phyloP scores from a whole-genome alignment of 1,284 basidiomycete species.

The Xerocomus minutiporus region DNA sequence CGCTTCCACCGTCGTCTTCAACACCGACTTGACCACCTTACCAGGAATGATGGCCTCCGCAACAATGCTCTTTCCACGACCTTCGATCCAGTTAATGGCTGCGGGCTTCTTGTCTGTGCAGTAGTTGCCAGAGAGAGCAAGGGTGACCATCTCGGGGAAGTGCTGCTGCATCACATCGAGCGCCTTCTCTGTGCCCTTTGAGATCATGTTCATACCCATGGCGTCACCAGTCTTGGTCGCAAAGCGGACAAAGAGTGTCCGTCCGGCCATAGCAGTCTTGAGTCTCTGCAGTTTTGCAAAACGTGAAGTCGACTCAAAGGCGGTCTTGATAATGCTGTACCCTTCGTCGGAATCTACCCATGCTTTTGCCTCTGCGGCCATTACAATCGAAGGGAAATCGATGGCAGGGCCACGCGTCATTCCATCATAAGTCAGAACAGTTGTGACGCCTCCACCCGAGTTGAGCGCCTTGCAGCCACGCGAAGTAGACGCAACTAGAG shows the following conservation, averaged over 20 bases:
- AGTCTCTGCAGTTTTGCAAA: slow-evolving; percentile 82
- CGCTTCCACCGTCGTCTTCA: slow-evolving; percentile 93
- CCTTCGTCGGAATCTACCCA: slow-evolving; percentile 91
- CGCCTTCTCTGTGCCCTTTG: slow-evolving; percentile 93
- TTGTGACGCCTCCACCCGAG: slow-evolving; percentile 91
- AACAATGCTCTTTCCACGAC: slow-evolving; percentile 95
- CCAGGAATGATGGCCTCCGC: slow-evolving; percentile 94
- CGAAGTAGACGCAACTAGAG: slow-evolving; percentile 94
- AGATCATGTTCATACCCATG: slow-evolving; percentile 99
- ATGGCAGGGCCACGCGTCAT: slow-evolving; percentile 99
- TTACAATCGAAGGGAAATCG: slow-evolving; percentile 82
- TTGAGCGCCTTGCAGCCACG: slow-evolving; percentile 98
- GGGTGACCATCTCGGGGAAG: slow-evolving; percentile 93
- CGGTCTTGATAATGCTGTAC: slow-evolving; percentile 69
- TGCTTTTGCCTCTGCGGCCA: slow-evolving; percentile 79
- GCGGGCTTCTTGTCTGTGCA: slow-evolving; percentile 99
- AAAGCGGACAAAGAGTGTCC: slow-evolving; percentile 94
- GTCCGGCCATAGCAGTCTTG: slow-evolving; percentile 84
- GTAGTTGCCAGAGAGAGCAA: slow-evolving; percentile 96
- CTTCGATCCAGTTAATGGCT: slow-evolving; percentile 99
- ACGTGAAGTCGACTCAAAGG: slow-evolving; percentile 92
- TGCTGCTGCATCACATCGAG: slow-evolving; percentile 75
- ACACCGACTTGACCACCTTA: slow-evolving; percentile 79
- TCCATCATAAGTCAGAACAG: slow-evolving; percentile 88
- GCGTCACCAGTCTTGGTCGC: slow-evolving; percentile 95